These are phyloP conservation scores for Apiotrichum sp. DNA, from an alignment of 1,284 basidiomycete species.

Conservation along the genomic window DNA sequence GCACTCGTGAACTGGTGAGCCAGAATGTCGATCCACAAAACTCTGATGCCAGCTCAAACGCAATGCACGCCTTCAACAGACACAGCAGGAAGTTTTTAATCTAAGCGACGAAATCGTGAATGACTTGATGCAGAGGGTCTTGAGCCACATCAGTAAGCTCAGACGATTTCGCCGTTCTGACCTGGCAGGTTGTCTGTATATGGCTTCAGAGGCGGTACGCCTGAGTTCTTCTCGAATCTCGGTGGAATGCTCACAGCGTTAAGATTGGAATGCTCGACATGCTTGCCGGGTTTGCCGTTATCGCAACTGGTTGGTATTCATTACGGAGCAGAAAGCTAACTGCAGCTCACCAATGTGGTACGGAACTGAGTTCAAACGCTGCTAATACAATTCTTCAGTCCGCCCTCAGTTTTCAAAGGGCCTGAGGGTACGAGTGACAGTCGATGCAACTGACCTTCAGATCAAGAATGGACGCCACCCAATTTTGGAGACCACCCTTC, in stretches of 20 bases:
- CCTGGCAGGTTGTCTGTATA: slow-evolving; percentile 61
- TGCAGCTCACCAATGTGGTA: slow-evolving; percentile 6
- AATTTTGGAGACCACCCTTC: slow-evolving; percentile 67
- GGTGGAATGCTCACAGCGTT: too few relatives aligned
- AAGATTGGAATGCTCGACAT: slow-evolving; percentile 74
- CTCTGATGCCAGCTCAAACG: slow-evolving; percentile 21
- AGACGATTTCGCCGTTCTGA: background rate
- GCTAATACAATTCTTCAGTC: slow-evolving; percentile 49
- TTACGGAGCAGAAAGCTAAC: slow-evolving; percentile 8
- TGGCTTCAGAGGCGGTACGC: slow-evolving; percentile 75
- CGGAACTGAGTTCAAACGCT: background rate
- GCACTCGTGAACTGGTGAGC: slow-evolving; percentile 69
- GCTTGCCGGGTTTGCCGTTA: slow-evolving; percentile 68
- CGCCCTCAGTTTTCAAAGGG: slow-evolving; percentile 52
- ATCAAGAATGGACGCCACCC: slow-evolving; percentile 81
- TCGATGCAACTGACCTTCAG: slow-evolving; percentile 1
- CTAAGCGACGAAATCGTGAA: slow-evolving; percentile 76
- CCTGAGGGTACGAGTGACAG: background rate
- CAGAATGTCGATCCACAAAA: too few relatives aligned
- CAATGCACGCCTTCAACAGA: slow-evolving; percentile 29
- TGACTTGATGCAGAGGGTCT: slow-evolving; percentile 60
- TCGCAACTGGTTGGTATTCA: slow-evolving; percentile 57
- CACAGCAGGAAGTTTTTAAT: slow-evolving; percentile 53
- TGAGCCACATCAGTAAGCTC: slow-evolving; percentile 55
- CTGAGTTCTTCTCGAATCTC: background rate